Base-by-base conservation (phyloP, 768 basidiomycete species). In the Kondoa malvinella region DNA sequence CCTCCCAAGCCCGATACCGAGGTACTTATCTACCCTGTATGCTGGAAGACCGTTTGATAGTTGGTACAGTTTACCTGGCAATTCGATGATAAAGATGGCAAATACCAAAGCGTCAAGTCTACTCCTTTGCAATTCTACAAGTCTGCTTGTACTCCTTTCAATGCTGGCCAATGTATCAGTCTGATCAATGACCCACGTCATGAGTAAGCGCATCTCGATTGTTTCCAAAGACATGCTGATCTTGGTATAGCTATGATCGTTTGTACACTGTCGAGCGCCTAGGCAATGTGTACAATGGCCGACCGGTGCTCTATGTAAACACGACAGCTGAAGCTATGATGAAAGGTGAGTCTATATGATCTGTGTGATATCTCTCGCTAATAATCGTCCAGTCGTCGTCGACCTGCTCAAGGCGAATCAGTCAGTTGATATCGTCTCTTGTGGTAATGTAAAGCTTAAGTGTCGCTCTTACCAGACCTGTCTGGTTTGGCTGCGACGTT, bases 151-250 rank as follows among this genome's bases (percentile, higher is more conserved):
- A 57, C 56, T 14, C 60, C 81, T 27, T 87, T 86, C 74, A 81
- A 81, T 2, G 79, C 80, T 68, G 81, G 82, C 69, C 81, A 82
- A 63, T 83, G 82, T 34, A 68, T 97, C 81, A 94, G 91, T 40
- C 82, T 97, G 15, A 90, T 97, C 77, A 87, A 97, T 73, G 94
- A 97, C 76, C 92, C 94, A 12, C 83, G 94, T 29, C 92, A 96
- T 75, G 79, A 80, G 25, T 90, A 66, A 8, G n/a, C n/a, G 12
- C 8, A 59, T n/a, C n/a, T n/a, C n/a, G n/a, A n/a, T n/a, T n/a
- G n/a, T n/a, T n/a, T n/a, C n/a, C n/a, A n/a, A n/a, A n/a, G n/a
- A n/a, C n/a, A n/a, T n/a, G n/a, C n/a, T n/a, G n/a, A n/a, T n/a
- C n/a, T 50, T 21, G 40, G 40, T 8, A 86, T 21, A 50, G 21